phyloP scores from a whole-genome alignment of 1,284 basidiomycete species.

The Puccinia horiana region DNA sequence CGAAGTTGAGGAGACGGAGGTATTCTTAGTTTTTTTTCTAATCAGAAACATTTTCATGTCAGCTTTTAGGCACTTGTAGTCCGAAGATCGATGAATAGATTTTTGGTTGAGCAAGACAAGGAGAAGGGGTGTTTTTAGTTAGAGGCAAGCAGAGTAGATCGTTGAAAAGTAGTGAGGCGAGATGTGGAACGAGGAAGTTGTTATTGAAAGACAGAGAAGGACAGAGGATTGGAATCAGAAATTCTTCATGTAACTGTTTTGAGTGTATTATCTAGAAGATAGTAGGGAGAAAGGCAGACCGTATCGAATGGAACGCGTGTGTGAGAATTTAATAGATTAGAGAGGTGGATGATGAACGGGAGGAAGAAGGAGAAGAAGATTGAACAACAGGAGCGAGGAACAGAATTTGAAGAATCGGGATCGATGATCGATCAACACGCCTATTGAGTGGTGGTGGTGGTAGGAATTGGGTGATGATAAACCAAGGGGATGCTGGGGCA shows the following conservation, averaged over 20 bases:
- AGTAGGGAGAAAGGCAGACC: background rate
- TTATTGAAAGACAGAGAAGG: no score
- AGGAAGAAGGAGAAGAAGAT: background rate
- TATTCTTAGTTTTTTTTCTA: slow-evolving; percentile 13
- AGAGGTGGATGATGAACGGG: background rate
- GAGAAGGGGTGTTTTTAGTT: background rate
- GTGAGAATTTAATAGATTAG: background rate
- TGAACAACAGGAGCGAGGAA: background rate
- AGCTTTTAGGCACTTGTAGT: background rate
- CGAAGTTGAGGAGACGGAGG: slow-evolving; percentile 17
- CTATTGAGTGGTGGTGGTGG: background rate
- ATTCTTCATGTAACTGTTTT: background rate
- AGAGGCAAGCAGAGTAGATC: background rate
- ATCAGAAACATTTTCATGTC: slow-evolving; percentile 23
- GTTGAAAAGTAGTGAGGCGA: background rate
- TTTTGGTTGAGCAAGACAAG: background rate
- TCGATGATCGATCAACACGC: slow-evolving; percentile 2
- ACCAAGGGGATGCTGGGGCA: background rate
- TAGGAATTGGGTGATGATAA: background rate
- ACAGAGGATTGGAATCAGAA: background rate
- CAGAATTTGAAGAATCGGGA: background rate
- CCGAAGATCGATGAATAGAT: background rate
- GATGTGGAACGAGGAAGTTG: background rate
- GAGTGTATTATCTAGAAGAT: no score
- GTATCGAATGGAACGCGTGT: background rate